Evolutionary conservation across 2,329 filamentous ascomycete species (phyloP), one percentile per base, ranked within the genome.

Genomic region (Fusarium concolor): DNA sequence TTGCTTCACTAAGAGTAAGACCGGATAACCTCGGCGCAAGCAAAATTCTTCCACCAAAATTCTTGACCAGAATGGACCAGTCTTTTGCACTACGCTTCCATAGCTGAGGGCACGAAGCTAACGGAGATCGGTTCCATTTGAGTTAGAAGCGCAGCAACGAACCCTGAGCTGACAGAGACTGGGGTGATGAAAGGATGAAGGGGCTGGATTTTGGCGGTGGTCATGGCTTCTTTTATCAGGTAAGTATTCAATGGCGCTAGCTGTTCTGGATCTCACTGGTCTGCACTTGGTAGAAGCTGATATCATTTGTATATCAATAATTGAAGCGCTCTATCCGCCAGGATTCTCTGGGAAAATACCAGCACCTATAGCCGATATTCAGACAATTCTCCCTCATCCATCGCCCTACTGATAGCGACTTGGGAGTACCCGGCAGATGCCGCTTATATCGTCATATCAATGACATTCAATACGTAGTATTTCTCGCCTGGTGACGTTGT

Each of bases 11-110:
- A 33, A 22, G 31, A 57, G 35, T 35, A 38, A 28, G 31, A 28
- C 14, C 56, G 62, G 52, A 62, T 62, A 62, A 39, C 46, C 62
- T 66, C 61, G 56, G 65, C 51, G 56, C 38, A 66, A 56, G 37
- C n/a, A n/a, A n/a, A n/a, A n/a, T n/a, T n/a, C n/a, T n/a, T n/a
- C n/a, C n/a, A n/a, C n/a, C 5, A 38, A 42, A 38, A 38, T 56
- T 35, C 31, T 35, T 35, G 31, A 17, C 31, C 12, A 15, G 29
- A 31, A 31, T 14, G 12, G 29, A 31, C 29, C 31, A 35, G 31
- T 35, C 15, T n/a, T 17, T 35, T 35, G 31, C 42, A 44, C 29
- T 45, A 42, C 37, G 47, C 29, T 14, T 14, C 41, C n/a, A 31
- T 44, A 31, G 31, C 46, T 65, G 49, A 41, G 29, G 43, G 35